A percentile compares a stretch with the other conserved stretches of the same genome.
phyloP scores from a whole-genome alignment of 768 basidiomycete species.

The Tricholoma matsutake region DNA sequence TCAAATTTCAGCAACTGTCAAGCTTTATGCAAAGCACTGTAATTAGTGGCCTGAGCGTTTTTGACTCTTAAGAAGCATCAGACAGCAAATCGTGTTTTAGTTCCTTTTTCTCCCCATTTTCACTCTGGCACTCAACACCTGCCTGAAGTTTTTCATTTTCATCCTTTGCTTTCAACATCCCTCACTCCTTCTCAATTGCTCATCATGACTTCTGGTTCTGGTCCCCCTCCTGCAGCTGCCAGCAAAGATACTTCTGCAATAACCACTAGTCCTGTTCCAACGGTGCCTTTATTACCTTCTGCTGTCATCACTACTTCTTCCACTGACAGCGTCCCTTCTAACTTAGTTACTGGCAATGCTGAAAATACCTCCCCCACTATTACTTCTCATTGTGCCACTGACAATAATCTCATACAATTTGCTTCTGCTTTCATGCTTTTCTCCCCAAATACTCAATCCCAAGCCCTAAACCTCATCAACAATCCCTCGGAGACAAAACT shows the following conservation, averaged over 20 bases:
- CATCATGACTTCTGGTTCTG: slow-evolving; percentile 5
- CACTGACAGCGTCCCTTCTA: background rate
- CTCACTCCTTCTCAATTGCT: background rate
- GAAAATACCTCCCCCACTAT: background rate
- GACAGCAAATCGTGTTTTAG: too few species aligned
- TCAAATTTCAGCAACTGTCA: too few species aligned
- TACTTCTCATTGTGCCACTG: too few species aligned
- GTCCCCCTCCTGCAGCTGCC: slow-evolving; percentile 4
- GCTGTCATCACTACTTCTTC: background rate
- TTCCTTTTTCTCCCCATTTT: too few species aligned
- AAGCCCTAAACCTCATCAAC: background rate
- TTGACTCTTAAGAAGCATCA: too few species aligned
- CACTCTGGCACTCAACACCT: background rate
- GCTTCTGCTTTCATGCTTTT: background rate
- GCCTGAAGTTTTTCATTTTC: background rate
- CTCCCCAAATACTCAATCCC: background rate
- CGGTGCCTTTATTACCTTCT: background rate
- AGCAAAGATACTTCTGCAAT: slow-evolving; percentile 2
- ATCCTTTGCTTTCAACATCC: background rate
- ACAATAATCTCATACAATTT: too few species aligned
- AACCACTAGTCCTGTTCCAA: background rate
- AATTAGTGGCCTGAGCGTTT: too few species aligned
- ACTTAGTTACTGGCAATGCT: background rate
- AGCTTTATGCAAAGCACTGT: too few species aligned
- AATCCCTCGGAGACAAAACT: too few species aligned